Percentiles rank a stretch among this genome's conserved stretches.
These are phyloP conservation scores for Populus euphratica DNA, from an alignment of 345 rosid species.

Conservation along the genomic window DNA sequence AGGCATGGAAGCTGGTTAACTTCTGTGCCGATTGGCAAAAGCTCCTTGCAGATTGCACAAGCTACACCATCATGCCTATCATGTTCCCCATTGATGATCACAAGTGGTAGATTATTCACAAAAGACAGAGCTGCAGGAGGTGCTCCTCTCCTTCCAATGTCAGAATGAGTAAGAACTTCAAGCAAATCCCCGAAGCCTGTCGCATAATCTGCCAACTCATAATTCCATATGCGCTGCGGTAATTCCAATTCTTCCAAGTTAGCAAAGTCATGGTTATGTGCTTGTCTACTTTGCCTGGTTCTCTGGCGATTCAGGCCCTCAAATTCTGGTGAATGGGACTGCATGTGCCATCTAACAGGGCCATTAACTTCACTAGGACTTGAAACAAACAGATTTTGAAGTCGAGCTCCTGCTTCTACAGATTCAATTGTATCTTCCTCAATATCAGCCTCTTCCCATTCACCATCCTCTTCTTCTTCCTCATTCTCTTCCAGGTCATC, in stretches of 20 bases:
- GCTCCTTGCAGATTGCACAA: constrained; percentile 92
- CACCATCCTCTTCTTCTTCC: constrained; percentile 45
- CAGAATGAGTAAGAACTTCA: constrained; percentile 68
- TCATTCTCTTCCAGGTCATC: constrained; percentile 55
- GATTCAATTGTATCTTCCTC: constrained; percentile 42
- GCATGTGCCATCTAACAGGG: constrained; percentile 20
- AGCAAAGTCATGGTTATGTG: constrained; percentile 28
- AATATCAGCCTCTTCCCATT: constrained; percentile 56
- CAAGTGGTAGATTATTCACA: constrained; percentile 53
- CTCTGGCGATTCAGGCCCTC: constrained; percentile 37
- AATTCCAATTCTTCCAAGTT: constrained; percentile 43
- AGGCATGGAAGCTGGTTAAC: constrained; percentile 78
- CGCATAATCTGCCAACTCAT: constrained; percentile 40
- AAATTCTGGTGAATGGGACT: constrained; percentile 39
- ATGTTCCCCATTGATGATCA: constrained; percentile 45
- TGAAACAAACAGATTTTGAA: constrained; percentile 32
- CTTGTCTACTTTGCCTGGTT: constrained; percentile 40
- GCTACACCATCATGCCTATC: constrained; percentile 41
- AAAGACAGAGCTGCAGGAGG: constrained; percentile 81
- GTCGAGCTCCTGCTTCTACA: constrained; percentile 22
- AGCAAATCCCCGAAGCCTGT: constrained; percentile 73
- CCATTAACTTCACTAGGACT: constrained; percentile 47
- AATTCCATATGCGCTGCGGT: constrained; percentile 38
- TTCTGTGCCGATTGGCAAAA: constrained; percentile 48
- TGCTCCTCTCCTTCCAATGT: constrained; percentile 75